Percentiles rank a stretch among this genome's conserved stretches.
Evolutionary conservation across 441 rosid species (phyloP).

Genomic region (Rhodomyrtus psidioides): DNA sequence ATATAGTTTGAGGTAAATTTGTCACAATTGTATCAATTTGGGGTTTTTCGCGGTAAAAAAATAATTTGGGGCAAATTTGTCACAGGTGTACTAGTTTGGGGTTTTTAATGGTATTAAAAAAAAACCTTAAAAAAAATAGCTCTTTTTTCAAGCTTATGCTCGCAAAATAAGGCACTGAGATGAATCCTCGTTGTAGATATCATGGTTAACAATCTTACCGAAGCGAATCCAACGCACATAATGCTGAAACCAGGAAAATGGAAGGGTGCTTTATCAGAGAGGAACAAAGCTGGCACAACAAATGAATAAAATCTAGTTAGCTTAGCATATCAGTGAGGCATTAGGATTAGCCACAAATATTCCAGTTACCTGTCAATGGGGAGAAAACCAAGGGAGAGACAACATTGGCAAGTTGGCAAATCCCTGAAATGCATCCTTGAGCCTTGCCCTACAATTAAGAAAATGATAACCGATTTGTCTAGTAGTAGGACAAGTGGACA

Average conservation of each 20-base stretch:
- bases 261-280: constrained; percentile 76
- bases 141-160: background rate
- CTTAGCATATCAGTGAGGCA: background rate
- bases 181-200: background rate
- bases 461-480: background rate
- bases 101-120: too few relatives aligned
- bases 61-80: too few relatives aligned
- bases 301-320: background rate
- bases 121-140: too few relatives aligned
- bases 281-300: constrained; percentile 61
- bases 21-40: too few relatives aligned
- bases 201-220: constrained; percentile 32
- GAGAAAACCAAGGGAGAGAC: constrained; percentile 70
- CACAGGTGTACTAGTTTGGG: too few relatives aligned
- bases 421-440: constrained; percentile 83
- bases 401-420: constrained; percentile 63
- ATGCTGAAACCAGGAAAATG: constrained; percentile 88
- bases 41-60: too few relatives aligned
- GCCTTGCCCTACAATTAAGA: constrained; percentile 61
- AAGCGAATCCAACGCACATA: constrained; percentile 57
- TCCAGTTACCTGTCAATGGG: constrained; percentile 62
- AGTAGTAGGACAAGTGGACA: background rate
- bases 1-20: too few relatives aligned
- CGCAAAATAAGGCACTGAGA: background rate
- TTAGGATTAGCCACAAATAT: background rate